Conservation (phyloP, 108 stramenopile species). For the Fistulifera solaris region DNA sequence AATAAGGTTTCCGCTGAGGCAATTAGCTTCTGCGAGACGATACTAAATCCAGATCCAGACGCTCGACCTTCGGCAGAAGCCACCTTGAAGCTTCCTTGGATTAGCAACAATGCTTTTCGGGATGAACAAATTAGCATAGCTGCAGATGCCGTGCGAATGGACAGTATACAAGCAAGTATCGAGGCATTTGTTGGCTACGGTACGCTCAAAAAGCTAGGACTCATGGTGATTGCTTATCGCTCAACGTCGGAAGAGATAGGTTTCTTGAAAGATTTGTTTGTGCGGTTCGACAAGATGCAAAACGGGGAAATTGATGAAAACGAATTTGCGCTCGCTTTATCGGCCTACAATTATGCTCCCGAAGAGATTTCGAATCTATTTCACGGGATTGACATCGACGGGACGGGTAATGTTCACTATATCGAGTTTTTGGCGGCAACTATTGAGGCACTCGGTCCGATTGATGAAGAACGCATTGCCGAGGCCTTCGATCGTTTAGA, state of each 20-base stretch:
- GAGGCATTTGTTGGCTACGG: constrained; percentile 35
- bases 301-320: constrained; percentile 47
- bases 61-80: constrained; percentile 22
- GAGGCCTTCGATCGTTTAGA: constrained; percentile 91
- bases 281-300: constrained; percentile 35
- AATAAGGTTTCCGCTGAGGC: constrained; percentile 34
- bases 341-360: constrained; percentile 29
- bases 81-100: constrained; percentile 20
- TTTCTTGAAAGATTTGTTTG: constrained; percentile 44
- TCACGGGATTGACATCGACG: constrained; percentile 61
- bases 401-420: constrained; percentile 66
- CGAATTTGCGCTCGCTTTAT: constrained; percentile 65
- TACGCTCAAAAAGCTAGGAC: constrained; percentile 51
- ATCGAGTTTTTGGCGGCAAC: constrained; percentile 92
- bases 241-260: constrained; percentile 59
- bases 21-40: constrained; percentile 41
- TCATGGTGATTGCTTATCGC: constrained; percentile 64
- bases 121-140: constrained; percentile 3
- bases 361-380: constrained; percentile 45
- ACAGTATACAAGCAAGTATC: constrained; percentile 31
- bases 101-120: neutral
- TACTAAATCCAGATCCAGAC: constrained; percentile 42
- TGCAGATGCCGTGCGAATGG: constrained; percentile 13
- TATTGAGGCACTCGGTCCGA: constrained; percentile 63
- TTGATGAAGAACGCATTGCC: constrained; percentile 74